A percentile compares a stretch with the other conserved stretches of the same genome.
Conservation (phyloP, 352 stramenopile species). For the Pythium insidiosum region DNA sequence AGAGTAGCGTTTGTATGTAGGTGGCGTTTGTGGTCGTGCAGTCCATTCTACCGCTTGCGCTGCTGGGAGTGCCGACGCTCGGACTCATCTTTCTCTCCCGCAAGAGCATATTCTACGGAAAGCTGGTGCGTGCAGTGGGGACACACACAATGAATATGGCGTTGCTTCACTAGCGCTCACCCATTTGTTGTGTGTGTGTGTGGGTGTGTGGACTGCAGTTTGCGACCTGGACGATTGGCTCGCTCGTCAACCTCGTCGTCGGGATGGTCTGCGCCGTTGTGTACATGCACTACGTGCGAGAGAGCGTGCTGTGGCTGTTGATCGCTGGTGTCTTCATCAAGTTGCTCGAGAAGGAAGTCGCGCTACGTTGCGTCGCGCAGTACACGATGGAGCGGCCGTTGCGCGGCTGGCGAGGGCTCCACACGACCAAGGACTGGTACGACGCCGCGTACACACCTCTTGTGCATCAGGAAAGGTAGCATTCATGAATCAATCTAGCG, state of each 20-base stretch:
- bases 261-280: slow-evolving; percentile 45
- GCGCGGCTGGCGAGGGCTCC: slow-evolving; percentile 66
- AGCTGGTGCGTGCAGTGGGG: slow-evolving; percentile 25
- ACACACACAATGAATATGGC: background rate
- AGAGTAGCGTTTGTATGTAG: slow-evolving; percentile 27
- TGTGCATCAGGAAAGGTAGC: slow-evolving; percentile 50
- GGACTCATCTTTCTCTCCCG: slow-evolving; percentile 60
- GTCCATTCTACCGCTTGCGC: slow-evolving; percentile 46
- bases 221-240: slow-evolving; percentile 60
- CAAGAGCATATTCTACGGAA: slow-evolving; percentile 73
- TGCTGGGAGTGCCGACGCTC: slow-evolving; percentile 50
- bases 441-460: slow-evolving; percentile 77
- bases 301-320: slow-evolving; percentile 58
- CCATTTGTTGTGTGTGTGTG: background rate
- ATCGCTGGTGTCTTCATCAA: slow-evolving; percentile 50
- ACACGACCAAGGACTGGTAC: slow-evolving; percentile 85
- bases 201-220: slow-evolving; percentile 14
- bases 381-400: slow-evolving; percentile 60
- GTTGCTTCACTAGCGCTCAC: background rate
- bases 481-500: background rate
- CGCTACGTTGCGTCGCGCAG: slow-evolving; percentile 65
- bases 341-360: slow-evolving; percentile 58
- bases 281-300: slow-evolving; percentile 60
- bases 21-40: slow-evolving; percentile 50
- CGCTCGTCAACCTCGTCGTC: slow-evolving; percentile 61